Evolutionary conservation across 352 stramenopile genomes (phyloP).

Genomic region (Phytophthora meadii): DNA sequence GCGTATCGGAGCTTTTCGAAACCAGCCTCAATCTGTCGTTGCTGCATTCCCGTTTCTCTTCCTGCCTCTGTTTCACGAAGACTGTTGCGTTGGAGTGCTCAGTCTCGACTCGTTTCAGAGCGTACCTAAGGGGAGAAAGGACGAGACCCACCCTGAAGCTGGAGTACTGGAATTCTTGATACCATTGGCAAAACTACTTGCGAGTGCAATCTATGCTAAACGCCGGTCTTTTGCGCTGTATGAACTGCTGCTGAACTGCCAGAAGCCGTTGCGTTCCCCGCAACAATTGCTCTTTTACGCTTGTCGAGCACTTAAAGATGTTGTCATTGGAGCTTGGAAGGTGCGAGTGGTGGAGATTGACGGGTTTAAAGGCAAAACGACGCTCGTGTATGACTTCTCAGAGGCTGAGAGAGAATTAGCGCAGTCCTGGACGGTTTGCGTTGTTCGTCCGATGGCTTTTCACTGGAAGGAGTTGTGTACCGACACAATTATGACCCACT

Average conservation of each 20-base stretch:
- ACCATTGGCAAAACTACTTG: constrained; percentile 48
- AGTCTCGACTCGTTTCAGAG: constrained; percentile 63
- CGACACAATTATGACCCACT: constrained; percentile 49
- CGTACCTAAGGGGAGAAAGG: constrained; percentile 60
- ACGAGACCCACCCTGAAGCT: constrained; percentile 71
- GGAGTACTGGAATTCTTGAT: constrained; percentile 65
- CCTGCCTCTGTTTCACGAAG: constrained; percentile 72
- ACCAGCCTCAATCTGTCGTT: constrained; percentile 6
- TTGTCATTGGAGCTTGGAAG: constrained; percentile 65
- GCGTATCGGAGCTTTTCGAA: constrained; percentile 14
- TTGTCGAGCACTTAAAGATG: constrained; percentile 49
- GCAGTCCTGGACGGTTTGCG: constrained; percentile 24
- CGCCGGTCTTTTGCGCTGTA: constrained; percentile 58
- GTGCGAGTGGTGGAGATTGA: constrained; percentile 64
- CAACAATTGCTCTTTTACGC: constrained; percentile 61
- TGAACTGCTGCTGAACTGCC: constrained; percentile 41
- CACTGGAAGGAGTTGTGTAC: constrained; percentile 54
- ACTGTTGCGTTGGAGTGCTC: constrained; percentile 63
- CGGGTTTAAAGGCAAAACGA: constrained; percentile 51
- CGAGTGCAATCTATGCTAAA: constrained; percentile 67
- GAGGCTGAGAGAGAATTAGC: constrained; percentile 42
- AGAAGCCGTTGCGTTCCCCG: constrained; percentile 59
- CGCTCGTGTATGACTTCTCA: constrained; percentile 61
- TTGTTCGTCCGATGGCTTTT: constrained; percentile 49
- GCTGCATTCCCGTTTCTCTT: constrained; percentile 64